A percentile compares a stretch with the other conserved stretches of the same genome.
These are phyloP conservation scores for Chiua virens DNA, from an alignment of 768 basidiomycete species.

Conservation along the genomic window DNA sequence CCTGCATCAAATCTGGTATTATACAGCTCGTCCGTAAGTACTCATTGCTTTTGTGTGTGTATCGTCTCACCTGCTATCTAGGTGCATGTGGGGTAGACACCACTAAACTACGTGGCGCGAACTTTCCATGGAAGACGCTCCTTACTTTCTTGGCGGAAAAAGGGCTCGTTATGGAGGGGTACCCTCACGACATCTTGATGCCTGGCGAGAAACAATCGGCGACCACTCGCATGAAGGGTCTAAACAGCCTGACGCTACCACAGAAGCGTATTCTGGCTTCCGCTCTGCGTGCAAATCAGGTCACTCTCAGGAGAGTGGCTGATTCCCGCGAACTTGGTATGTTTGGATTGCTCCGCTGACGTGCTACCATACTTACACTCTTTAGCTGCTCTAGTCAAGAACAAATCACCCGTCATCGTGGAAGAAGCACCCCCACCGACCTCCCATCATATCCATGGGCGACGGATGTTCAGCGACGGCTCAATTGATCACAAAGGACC, in stretches of 20 bases:
- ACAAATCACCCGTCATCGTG: no score
- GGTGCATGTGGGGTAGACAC: neutral
- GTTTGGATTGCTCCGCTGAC: no score
- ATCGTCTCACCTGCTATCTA: no score
- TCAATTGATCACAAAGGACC: no score
- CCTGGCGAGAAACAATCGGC: neutral
- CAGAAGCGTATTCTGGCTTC: neutral
- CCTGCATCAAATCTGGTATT: neutral
- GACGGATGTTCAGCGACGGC: no score
- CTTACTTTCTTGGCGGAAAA: neutral
- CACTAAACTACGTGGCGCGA: neutral
- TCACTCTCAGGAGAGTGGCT: neutral
- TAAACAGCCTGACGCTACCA: neutral
- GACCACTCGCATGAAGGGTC: neutral
- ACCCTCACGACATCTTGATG: neutral
- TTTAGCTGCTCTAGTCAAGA: no score
- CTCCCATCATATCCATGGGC: no score
- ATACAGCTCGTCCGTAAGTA: neutral
- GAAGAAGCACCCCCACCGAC: no score
- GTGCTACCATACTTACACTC: no score
- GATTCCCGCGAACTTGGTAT: neutral
- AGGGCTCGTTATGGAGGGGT: neutral
- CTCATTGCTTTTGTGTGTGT: no score
- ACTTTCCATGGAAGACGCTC: constrained; percentile 3
- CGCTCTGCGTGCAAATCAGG: no score